phyloP scores from a whole-genome alignment of 2,329 filamentous ascomycete genomes.

The Diaporthe aspalathi region DNA sequence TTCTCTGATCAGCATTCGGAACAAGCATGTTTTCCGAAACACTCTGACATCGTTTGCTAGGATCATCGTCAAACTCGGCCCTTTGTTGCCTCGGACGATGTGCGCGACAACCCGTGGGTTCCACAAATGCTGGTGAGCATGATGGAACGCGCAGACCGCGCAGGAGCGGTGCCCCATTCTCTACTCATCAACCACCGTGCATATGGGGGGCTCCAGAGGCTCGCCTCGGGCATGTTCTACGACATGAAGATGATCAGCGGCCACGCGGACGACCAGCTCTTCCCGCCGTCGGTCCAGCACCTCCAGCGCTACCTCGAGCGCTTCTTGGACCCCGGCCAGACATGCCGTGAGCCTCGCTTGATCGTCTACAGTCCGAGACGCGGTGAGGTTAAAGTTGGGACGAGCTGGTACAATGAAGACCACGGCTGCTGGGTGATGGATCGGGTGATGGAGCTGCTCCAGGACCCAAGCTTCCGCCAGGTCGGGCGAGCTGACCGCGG shows the following conservation, averaged over 20 bases:
- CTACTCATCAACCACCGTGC: conserved; percentile 48
- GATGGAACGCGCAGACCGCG: conserved; percentile 45
- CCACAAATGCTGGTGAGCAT: conserved; percentile 43
- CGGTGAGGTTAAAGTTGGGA: conserved; percentile 41
- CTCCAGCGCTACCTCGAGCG: conserved; percentile 41
- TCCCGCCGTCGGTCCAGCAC: conserved; percentile 38
- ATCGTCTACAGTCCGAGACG: conserved; percentile 43
- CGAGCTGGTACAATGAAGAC: conserved; percentile 52
- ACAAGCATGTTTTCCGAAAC: conserved; percentile 44
- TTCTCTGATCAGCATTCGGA: conserved; percentile 51
- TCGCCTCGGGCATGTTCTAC: conserved; percentile 58
- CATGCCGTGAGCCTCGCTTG: conserved; percentile 49
- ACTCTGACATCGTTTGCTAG: conserved; percentile 42
- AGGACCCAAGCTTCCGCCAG: conserved; percentile 46
- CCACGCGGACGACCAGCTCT: conserved; percentile 37
- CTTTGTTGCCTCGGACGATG: conserved; percentile 42
- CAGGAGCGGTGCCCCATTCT: conserved; percentile 41
- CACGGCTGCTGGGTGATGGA: conserved; percentile 51
- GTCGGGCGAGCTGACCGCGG: conserved; percentile 45
- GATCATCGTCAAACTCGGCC: conserved; percentile 46
- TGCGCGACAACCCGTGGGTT: conserved; percentile 37
- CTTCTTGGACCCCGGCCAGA: conserved; percentile 34
- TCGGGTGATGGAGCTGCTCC: conserved; percentile 47
- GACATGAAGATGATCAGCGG: conserved; percentile 51
- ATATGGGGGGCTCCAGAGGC: conserved; percentile 48